Percentiles rank a stretch among this genome's conserved stretches.
These are phyloP conservation scores for Colletotrichum viniferum DNA, from an alignment of 2,329 filamentous ascomycete species.

Conservation along the genomic window DNA sequence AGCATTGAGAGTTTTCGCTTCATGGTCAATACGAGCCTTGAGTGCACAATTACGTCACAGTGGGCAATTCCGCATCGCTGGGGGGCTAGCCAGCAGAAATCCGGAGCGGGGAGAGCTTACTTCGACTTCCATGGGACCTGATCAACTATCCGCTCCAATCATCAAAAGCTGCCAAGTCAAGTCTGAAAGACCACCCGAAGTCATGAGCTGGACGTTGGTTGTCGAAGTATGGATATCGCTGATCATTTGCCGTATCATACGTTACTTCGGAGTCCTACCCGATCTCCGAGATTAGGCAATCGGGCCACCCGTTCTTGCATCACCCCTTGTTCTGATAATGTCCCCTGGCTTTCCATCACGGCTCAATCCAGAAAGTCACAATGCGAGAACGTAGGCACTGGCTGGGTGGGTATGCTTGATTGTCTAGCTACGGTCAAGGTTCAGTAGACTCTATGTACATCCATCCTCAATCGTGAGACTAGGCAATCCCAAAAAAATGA, in stretches of 20 bases:
- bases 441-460: background rate
- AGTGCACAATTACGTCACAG: background rate
- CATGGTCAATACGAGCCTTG: background rate
- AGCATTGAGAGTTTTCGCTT: background rate
- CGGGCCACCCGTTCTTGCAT: background rate
- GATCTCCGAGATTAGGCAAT: background rate
- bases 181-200: rapidly evolving
- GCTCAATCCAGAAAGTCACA: background rate
- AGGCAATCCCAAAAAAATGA: background rate
- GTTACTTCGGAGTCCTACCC: background rate
- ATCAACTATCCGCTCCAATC: background rate
- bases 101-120: background rate
- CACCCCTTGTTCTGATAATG: background rate
- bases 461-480: background rate
- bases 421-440: background rate
- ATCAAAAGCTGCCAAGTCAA: background rate
- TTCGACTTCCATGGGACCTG: background rate
- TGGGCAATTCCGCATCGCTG: background rate
- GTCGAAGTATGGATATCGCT: background rate
- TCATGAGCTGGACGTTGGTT: background rate
- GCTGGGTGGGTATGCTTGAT: background rate
- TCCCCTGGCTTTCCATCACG: background rate
- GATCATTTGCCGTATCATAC: background rate
- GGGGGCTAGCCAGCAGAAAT: background rate
- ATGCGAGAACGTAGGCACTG: background rate